These are phyloP conservation scores for Nicotiana otophora DNA, from an alignment of 257 asterid genomes.

Conservation along the genomic window DNA sequence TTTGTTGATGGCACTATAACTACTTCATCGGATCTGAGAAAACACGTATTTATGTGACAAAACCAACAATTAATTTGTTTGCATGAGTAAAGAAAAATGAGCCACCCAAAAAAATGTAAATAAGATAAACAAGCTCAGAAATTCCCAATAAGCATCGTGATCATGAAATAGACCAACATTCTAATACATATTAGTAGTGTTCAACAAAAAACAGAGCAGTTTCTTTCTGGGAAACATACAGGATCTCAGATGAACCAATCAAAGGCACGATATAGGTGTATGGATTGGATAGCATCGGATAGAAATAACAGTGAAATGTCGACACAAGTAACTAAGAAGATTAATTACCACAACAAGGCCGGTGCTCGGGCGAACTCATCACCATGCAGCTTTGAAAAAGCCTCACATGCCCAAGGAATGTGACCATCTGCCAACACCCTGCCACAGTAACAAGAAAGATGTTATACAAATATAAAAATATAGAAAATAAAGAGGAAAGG, in stretches of 20 bases:
- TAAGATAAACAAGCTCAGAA: neutral
- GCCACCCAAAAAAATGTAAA: neutral
- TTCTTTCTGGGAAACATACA: neutral
- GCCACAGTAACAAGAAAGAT: conserved; percentile 25
- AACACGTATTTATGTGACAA: neutral
- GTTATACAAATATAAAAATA: neutral
- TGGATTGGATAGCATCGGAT: neutral
- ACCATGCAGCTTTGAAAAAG: conserved; percentile 72
- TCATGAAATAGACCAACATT: neutral
- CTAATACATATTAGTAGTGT: neutral
- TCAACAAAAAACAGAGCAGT: neutral
- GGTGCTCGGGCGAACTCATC: conserved; percentile 54
- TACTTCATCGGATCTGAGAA: neutral
- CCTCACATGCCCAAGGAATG: conserved; percentile 98
- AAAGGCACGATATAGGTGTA: neutral
- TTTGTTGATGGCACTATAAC: neutral
- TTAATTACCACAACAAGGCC: conserved; percentile 64
- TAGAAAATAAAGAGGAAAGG: neutral
- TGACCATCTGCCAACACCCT: conserved; percentile 99
- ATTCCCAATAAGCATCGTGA: neutral
- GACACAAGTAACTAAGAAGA: conserved; percentile 10
- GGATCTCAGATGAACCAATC: neutral
- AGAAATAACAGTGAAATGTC: neutral
- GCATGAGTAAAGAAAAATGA: neutral
- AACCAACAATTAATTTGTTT: neutral